Evolutionary conservation across 2,329 filamentous ascomycete species (phyloP), one percentile per base, ranked within the genome.

Genomic region (Sporothrix luriei): DNA sequence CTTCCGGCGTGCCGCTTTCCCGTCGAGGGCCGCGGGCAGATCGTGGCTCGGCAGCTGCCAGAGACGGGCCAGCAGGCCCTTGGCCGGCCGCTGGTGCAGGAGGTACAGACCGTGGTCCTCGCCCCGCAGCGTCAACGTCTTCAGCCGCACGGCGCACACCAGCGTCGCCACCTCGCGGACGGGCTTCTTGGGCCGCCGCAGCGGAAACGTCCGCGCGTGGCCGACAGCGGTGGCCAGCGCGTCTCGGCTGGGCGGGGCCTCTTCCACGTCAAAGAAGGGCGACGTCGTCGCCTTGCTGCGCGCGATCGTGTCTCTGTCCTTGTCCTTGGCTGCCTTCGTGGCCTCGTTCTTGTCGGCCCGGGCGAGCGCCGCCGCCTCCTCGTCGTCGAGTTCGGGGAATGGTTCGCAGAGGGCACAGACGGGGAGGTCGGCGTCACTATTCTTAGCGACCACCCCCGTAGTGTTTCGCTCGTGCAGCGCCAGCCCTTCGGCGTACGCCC

Each of bases 31-130:
- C 19, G 46, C 6, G 52, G 54, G 43, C 29, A 74, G 16, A 52
- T 73, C 72, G 3, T 77, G 74, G 72, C 84, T 86, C 0, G 85
- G 85, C 6, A 88, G 80, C 72, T 88, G 85, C 85, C 85, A 87
- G 5, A 88, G 73, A 0, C 84, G 82, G 0, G 85, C 85, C 0
- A 87, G 77, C 0, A 87, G 79, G 0, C 85, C 85, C 74, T 84
- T 87, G 13, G 81, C 80, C 0, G 85, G 84, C 0, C 85, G 83
- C 0, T 81, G 81, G 19, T 82, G 82, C 67, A 87, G 78, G 2
- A 87, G 76, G 68, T 82, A 85, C 2, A 75, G 72, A 0, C 81
- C 13, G 33, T 33, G 5, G 21, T 6, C 38, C 6, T 10, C 79
- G 29, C 9, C 16, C 19, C 6, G 29, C 16, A 21, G 33, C 33